phyloP scores from a whole-genome alignment of 164 flowering plant species.

The Macadamia integrifolia region DNA sequence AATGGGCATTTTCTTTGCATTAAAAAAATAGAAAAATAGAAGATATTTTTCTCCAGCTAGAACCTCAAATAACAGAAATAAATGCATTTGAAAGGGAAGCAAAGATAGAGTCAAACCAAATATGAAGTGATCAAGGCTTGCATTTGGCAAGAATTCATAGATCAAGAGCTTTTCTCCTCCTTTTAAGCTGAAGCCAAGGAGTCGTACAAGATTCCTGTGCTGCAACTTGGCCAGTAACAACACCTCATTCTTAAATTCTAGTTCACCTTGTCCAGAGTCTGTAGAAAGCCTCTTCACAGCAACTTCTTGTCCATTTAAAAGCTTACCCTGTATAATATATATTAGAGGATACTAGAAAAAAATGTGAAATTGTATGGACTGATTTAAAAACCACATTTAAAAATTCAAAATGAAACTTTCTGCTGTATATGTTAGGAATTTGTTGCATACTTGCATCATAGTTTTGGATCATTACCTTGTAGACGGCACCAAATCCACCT shows the following conservation, averaged over 20 bases:
- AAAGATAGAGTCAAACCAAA: constrained; percentile 4
- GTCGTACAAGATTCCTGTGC: constrained; percentile 13
- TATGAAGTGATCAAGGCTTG: constrained; percentile 8
- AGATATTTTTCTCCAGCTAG: neutral
- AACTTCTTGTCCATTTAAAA: constrained; percentile 4
- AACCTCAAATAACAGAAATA: neutral
- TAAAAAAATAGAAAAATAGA: too few species aligned
- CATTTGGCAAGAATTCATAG: constrained; percentile 6
- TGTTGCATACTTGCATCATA: too few species aligned
- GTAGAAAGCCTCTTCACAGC: constrained; percentile 15
- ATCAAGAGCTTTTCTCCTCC: constrained; percentile 9
- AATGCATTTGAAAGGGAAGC: neutral
- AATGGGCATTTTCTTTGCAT: too few species aligned
- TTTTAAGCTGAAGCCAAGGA: constrained; percentile 17
- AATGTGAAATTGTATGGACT: too few species aligned
- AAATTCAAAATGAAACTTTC: neutral
- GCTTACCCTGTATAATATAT: neutral
- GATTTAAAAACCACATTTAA: too few species aligned
- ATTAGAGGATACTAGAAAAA: neutral
- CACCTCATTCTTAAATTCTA: constrained; percentile 12
- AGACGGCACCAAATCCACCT: too few species aligned
- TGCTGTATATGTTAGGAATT: too few species aligned
- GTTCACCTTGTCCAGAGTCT: constrained; percentile 9
- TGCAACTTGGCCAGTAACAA: constrained; percentile 10
- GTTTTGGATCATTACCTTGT: too few species aligned